Evolutionary conservation across 1,139 yeast species (phyloP), one percentile per base, ranked within the genome.

Genomic region (Blastobotrys persicus): DNA sequence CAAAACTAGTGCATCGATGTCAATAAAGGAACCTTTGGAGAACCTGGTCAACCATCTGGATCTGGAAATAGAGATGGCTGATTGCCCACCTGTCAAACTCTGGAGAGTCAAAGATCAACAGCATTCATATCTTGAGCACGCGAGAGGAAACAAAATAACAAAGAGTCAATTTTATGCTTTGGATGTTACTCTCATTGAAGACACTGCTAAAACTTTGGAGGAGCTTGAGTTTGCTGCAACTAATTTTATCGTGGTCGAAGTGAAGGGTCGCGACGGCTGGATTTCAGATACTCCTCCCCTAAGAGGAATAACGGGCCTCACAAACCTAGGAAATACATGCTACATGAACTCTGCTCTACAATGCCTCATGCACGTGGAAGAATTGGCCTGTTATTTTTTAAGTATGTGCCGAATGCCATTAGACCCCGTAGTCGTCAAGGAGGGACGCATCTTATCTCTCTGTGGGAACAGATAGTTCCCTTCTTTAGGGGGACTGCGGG

Each of bases 301-400:
- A 5, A 16, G 35, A 26, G 88, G 88, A 2, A 71, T 71, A 1
- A 69, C 74, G 6, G 98, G 98, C 0, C 71, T 92, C 46, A 75
- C 77, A 42, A 92, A 92, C 63, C 71, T 92, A 56, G 98, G 98
- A 4, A 92, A 92, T 63, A 86, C 96, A 0, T 92, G 98, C 65
- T 92, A 89, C 65, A 92, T 92, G 98, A 92, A 92, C 67, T 88
- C 96, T 13, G 97, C 98, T 0, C 71, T 92, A 48, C 98, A 92
- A 65, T 92, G 98, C 63, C 70, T 92, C 45, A 77, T 82, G 0
- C 98, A 92, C 63, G 77, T 91, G 11, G 96, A 96, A 0, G 97
- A 89, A 64, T 69, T 92, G 38, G 80, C 84, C 14, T 76, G 81
- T 44, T 92, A 88, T 65, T 92, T 92, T 61, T 48, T 68, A 32